These are phyloP conservation scores for Basidiobolus meristosporus DNA, from an alignment of 371 early-diverging fungal species.

Conservation along the genomic window DNA sequence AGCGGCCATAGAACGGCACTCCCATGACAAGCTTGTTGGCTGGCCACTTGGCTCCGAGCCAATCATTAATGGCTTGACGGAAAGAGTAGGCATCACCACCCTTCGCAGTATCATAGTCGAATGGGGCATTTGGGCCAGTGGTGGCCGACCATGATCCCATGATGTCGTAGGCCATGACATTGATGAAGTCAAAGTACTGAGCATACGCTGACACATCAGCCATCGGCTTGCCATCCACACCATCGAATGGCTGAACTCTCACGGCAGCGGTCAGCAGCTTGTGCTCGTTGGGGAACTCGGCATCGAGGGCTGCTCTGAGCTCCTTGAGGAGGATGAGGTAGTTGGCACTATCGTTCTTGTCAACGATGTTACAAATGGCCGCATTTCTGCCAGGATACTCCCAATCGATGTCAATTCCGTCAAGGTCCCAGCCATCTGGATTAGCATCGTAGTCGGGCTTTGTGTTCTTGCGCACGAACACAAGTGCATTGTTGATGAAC, in stretches of 20 bases:
- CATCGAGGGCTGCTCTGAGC: constrained; percentile 33
- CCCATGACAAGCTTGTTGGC: constrained; percentile 32
- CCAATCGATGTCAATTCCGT: too few species aligned
- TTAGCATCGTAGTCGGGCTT: too few species aligned
- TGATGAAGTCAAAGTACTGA: constrained; percentile 27
- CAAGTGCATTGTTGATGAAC: too few species aligned
- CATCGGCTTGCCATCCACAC: constrained; percentile 22
- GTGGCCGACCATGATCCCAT: constrained; percentile 30
- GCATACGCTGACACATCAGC: constrained; percentile 31
- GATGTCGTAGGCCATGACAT: constrained; percentile 33
- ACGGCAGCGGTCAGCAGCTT: constrained; percentile 53
- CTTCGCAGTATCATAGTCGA: constrained; percentile 20
- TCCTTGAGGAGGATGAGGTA: constrained; percentile 33
- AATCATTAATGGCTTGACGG: constrained; percentile 12
- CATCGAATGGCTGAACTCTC: constrained; percentile 37
- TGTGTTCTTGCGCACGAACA: too few species aligned
- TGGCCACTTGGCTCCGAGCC: constrained; percentile 35
- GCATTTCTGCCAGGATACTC: constrained; percentile 62
- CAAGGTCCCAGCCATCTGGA: constrained; percentile 22
- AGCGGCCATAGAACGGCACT: constrained; percentile 36
- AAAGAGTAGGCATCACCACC: constrained; percentile 6
- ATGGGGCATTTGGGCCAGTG: constrained; percentile 44
- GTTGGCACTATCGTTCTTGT: constrained; percentile 30
- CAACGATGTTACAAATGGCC: constrained; percentile 37
- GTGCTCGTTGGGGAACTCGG: constrained; percentile 9